Evolutionary conservation across 257 asterid species (phyloP).

Genomic region (Sherardia arvensis): DNA sequence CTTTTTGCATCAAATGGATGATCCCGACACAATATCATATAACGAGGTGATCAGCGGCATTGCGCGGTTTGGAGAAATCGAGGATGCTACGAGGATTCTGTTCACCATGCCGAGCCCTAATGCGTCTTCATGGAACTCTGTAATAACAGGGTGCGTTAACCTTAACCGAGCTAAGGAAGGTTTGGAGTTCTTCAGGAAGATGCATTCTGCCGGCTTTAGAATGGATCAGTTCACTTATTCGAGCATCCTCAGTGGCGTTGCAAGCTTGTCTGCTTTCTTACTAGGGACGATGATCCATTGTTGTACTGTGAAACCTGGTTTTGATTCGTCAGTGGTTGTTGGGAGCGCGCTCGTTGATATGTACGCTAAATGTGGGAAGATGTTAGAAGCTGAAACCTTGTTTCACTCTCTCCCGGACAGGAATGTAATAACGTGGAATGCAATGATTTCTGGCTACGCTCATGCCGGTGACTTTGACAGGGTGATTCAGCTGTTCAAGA

Average conservation of each 20-base stretch:
- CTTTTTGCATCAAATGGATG: conserved; percentile 43
- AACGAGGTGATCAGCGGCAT: conserved; percentile 67
- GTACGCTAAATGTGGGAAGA: conserved; percentile 75
- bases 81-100: conserved; percentile 47
- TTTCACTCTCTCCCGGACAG: conserved; percentile 38
- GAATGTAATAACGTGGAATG: conserved; percentile 75
- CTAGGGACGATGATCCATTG: conserved; percentile 57
- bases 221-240: conserved; percentile 79
- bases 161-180: conserved; percentile 44
- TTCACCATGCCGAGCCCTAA: conserved; percentile 44
- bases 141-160: conserved; percentile 64
- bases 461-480: conserved; percentile 40
- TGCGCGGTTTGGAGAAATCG: conserved; percentile 55
- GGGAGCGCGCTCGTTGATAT: conserved; percentile 75
- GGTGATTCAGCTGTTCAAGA: conserved; percentile 44
- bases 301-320: conserved; percentile 44
- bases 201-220: conserved; percentile 37
- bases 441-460: conserved; percentile 64
- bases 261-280: conserved; percentile 32
- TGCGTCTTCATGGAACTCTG: conserved; percentile 86
- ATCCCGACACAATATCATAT: conserved; percentile 54
- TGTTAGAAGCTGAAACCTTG: conserved; percentile 32
- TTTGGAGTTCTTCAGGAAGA: conserved; percentile 36
- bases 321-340: conserved; percentile 43
- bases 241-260: conserved; percentile 59